Evolutionary conservation across 805 yeast genomes (phyloP), one percentile per base, ranked within the genome.

Genomic region (Candida khao-thaluensis): DNA sequence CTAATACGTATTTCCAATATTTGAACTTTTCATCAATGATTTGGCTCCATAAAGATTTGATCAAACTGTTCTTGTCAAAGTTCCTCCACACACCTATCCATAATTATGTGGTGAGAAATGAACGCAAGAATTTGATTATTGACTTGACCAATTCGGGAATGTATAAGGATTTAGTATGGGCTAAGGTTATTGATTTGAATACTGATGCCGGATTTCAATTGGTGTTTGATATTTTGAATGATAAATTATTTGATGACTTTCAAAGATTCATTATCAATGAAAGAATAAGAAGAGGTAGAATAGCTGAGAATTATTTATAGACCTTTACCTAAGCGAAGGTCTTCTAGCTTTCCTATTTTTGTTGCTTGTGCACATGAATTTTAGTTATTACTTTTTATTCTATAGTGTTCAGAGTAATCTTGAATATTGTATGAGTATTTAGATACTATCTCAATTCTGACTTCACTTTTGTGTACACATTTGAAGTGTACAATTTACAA

Each of bases 61-160:
- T 68, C 48, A 53, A 58, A 53, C 40, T 57, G 38, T 68, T 59
- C 35, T 57, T 77, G 50, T 43, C 57, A 8, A 54, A 57, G 20
- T 59, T 64, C 40, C 43, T 58, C 7, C 50, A 53, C 0, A 43
- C 42, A 11, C 39, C 32, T 7, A 28, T 37, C 25, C 37, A 20
- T 15, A 35, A 37, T 32, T 39, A 43, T 21, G 38, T 26, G 4
- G 15, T 23, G 5, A 17, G n/a, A 17, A 24, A 17, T 37, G 40
- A 34, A 8, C 28, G 31, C 12, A 47, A 37, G 22, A 55, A 60
- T 37, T 50, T 63, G 36, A 38, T 51, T 12, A 47, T 60, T 3
- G 71, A 66, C 33, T 66, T 80, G 12, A 53, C 68, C 4, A 54
- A 61, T 17, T 74, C 81, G 3, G 74, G 73, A 2, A 66, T 69